These are phyloP conservation scores for Fusarium tanahbumbuense DNA, from an alignment of 2,329 filamentous ascomycete species.

Conservation along the genomic window DNA sequence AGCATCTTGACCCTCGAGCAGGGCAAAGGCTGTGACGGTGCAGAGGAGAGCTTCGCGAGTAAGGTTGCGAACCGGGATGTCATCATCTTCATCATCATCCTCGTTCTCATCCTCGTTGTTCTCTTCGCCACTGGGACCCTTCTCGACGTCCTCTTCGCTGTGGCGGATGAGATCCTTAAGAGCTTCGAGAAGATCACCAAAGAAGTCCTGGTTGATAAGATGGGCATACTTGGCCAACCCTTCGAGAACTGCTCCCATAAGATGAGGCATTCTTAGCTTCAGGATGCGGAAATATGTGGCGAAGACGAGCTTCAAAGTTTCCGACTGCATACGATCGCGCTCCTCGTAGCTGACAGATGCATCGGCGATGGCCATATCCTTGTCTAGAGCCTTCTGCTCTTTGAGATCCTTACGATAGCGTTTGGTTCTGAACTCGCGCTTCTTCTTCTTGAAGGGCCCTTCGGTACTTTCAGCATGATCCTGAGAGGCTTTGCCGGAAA, in stretches of 20 bases:
- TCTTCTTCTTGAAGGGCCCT: constrained; percentile 71
- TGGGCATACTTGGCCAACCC: constrained; percentile 94
- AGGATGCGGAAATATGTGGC: constrained; percentile 94
- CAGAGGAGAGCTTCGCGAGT: constrained; percentile 91
- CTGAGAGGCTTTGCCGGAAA: constrained; percentile 83
- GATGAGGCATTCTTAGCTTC: constrained; percentile 80
- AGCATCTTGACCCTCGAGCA: constrained; percentile 92
- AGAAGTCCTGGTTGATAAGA: constrained; percentile 99
- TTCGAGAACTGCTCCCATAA: constrained; percentile 98
- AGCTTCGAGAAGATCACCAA: constrained; percentile 93
- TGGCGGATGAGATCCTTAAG: constrained; percentile 91
- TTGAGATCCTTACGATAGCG: constrained; percentile 83
- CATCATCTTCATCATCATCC: constrained; percentile 57
- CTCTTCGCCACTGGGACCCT: constrained; percentile 56
- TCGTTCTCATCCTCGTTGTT: constrained; percentile 62
- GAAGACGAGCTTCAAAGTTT: constrained; percentile 96
- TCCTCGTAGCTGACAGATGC: constrained; percentile 93
- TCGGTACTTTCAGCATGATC: constrained; percentile 72
- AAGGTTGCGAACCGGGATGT: constrained; percentile 71
- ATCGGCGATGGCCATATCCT: constrained; percentile 93
- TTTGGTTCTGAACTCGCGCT: constrained; percentile 90
- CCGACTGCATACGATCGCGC: constrained; percentile 91
- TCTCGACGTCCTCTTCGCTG: constrained; percentile 68
- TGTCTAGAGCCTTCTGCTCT: constrained; percentile 88
- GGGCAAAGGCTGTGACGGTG: constrained; percentile 95